A percentile compares a stretch with the other conserved stretches of the same genome.
Evolutionary conservation across 495 filamentous ascomycete genomes (phyloP).

Genomic region (Chaetomidium leptoderma): DNA sequence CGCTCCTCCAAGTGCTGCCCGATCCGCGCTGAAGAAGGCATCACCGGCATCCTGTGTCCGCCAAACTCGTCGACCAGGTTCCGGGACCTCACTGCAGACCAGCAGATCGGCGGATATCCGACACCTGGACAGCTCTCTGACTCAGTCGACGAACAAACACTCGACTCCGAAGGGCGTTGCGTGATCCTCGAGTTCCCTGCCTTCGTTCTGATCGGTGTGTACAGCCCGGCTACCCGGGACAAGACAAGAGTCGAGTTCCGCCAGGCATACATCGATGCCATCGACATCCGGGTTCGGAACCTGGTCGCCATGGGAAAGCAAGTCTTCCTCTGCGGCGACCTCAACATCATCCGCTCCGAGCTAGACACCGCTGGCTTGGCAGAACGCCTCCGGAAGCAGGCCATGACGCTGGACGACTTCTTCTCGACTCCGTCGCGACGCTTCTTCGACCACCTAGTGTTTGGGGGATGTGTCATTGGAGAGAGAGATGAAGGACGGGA

Average conservation of each 20-base stretch:
- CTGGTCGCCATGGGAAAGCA: conserved; percentile 70
- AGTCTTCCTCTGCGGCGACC: conserved; percentile 80
- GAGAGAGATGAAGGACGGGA: conserved; percentile 69
- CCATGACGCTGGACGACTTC: conserved; percentile 42
- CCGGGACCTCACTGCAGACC: conserved; percentile 67
- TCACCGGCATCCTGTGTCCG: conserved; percentile 75
- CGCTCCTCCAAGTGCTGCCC: conserved; percentile 83
- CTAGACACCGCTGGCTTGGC: conserved; percentile 68
- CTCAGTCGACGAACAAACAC: conserved; percentile 59
- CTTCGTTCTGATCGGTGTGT: conserved; percentile 87
- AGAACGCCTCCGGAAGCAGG: conserved; percentile 67
- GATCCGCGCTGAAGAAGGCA: conserved; percentile 88
- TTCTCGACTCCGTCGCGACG: conserved; percentile 70
- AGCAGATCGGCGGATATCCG: conserved; percentile 92
- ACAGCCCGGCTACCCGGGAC: conserved; percentile 86
- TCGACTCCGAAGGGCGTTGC: conserved; percentile 90
- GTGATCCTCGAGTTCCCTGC: conserved; percentile 93
- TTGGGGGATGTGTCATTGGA: conserved; percentile 65
- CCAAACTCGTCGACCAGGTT: conserved; percentile 73
- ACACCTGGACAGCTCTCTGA: conserved; percentile 58
- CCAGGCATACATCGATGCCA: conserved; percentile 69
- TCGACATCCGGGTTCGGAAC: conserved; percentile 82
- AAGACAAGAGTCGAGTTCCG: conserved; percentile 78
- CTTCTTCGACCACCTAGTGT: conserved; percentile 78
- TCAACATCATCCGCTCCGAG: conserved; percentile 77